Evolutionary conservation across 1,284 basidiomycete genomes (phyloP), one percentile per base, ranked within the genome.

Genomic region (Naganishia liquefaciens): DNA sequence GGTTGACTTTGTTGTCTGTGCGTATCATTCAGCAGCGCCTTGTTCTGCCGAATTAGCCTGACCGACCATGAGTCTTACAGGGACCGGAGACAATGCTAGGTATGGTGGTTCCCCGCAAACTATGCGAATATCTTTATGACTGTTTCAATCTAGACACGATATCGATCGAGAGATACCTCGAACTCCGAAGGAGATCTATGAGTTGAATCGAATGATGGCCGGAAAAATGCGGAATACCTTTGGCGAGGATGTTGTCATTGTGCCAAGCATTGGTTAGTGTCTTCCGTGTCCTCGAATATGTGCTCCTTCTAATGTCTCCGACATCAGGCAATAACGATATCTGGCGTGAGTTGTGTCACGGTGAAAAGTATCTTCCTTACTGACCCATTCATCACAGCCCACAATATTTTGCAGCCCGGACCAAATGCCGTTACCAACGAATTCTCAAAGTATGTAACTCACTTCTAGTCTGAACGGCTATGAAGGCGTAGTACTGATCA

Each of bases 1-100:
- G 71, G 84, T 97, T 51, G 93, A 97, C 77, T 97, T 96, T 77
- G 89, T 94, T 27, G 82, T 94, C 49, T 93, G 90, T 86, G 58
- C 67, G 77, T 80, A 82, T 80, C 27, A 5, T 37, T 46, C 11
- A 19, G n/a, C 6, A 46, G 25, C 10, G 10, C 11, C 23, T n/a
- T 21, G 21, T 37, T 11, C 17, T 21, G 37, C 30, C 17, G 5
- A 15, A 51, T 21, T n/a, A 37, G 9, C 33, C 13, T n/a, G 30
- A 46, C 43, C 67, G 63, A 67, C 47, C 47, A n/a, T 54, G 37
- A 42, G 39, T 39, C 44, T 62, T 57, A 60, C 53, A 88, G 89
- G 89, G 91, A 95, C 92, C 6, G 93, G 93, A 44, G 93, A 96
- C 78, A 93, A 87, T 78, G 93, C 91, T 40, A 86, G 90, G 90